Evolutionary conservation across 176 grass and related monocot species (phyloP), one percentile per base, ranked within the genome.

Genomic region (Phragmites australis): DNA sequence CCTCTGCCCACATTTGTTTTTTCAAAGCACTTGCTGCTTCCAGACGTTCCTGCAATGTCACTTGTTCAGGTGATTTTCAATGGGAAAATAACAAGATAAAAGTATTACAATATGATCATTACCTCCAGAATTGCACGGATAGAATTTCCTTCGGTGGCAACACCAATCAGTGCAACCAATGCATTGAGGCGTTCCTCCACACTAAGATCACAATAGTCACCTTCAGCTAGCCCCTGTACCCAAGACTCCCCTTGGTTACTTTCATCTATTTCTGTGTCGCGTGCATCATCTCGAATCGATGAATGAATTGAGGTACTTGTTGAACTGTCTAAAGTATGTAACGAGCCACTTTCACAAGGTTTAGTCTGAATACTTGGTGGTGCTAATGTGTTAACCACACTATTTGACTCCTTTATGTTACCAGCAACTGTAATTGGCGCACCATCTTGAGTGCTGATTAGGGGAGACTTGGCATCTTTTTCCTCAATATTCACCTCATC

Each of bases 1-100:
- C 93, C 31, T 99, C 96, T 18, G 88, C 88, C 96, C 92, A 99
- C 96, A 99, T 99, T 83, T 95, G 96, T 46, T 99, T 99, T 77
- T 95, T 99, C 32, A 99, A 85, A 72, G 90, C 88, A 88, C 74
- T 99, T 78, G 96, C 96, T 71, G 90, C 88, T 84, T 95, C 96
- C 57, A 99, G 72, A 47, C 96, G 96, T 89, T 95, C 92, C 95
- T 98, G 83, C 41, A 83, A 81, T 84, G 41, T 47, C 47, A 16
- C 17, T 61, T 50, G 40, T 18, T 89, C 30, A 89, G 77, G 76
- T 79, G 49, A 16, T 8, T 31, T 51, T 72, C 45, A 82, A 76
- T 54, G 52, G n/a, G 30, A 49, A 62, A 70, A 70, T 75, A 54
- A 47, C 43, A 82, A 79, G 25, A 65, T 26, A 64, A 15, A 12